Conservation (phyloP, 305 asterid species). For the Rubia tinctorum region DNA sequence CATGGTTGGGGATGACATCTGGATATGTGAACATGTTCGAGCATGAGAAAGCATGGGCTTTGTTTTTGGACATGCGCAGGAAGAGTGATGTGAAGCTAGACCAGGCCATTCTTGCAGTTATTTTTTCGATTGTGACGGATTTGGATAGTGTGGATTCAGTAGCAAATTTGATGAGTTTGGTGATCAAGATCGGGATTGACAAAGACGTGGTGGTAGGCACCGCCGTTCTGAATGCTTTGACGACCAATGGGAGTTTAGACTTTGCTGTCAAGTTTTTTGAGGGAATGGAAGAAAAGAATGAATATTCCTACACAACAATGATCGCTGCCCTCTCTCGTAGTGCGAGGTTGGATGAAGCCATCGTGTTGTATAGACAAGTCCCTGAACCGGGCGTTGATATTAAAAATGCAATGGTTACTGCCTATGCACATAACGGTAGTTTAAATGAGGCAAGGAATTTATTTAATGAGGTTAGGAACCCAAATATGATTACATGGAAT, state of each 20-base stretch:
- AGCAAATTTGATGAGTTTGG: conserved; percentile 12
- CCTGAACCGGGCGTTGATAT: conserved; percentile 10
- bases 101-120: conserved; percentile 18
- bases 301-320: conserved; percentile 22
- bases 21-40: conserved; percentile 13
- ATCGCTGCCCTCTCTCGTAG: conserved; percentile 18
- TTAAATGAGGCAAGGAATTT: conserved; percentile 17
- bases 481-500: conserved; percentile 18
- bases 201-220: conserved; percentile 22
- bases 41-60: conserved; percentile 19
- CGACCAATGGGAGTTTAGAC: conserved; percentile 17
- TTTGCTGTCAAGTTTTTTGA: conserved; percentile 21
- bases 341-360: conserved; percentile 22
- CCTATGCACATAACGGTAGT: conserved; percentile 23
- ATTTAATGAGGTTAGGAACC: conserved; percentile 20
- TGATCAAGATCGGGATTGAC: conserved; percentile 15
- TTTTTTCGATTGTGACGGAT: conserved; percentile 2
- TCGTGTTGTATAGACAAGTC: conserved; percentile 13
- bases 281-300: conserved; percentile 19
- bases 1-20: conserved; percentile 22
- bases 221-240: conserved; percentile 19
- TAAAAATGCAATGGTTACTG: conserved; percentile 26
- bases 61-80: conserved; percentile 20
- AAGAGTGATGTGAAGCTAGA: conserved; percentile 13
- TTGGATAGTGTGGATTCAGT: conserved; percentile 17